These are phyloP conservation scores for Hypoxylon lenormandii DNA, from an alignment of 495 filamentous ascomycete genomes.

Conservation along the genomic window DNA sequence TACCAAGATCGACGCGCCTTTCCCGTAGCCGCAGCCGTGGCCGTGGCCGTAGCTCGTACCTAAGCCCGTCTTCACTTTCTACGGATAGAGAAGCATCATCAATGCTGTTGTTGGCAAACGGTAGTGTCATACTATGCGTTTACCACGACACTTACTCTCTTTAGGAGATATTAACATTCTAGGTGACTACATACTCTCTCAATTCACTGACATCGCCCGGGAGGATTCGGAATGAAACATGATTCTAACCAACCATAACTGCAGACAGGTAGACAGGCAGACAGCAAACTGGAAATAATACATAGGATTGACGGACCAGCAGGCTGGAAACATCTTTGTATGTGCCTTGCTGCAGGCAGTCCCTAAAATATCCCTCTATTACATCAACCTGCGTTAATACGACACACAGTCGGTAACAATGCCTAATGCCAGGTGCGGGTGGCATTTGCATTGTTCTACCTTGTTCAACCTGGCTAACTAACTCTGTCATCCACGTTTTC, in stretches of 20 bases:
- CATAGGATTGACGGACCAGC: not conserved
- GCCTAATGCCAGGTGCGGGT: slow-evolving; percentile 12
- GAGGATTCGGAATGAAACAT: slow-evolving; percentile 20
- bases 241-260: slow-evolving; percentile 9
- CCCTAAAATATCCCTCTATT: slow-evolving; percentile 41
- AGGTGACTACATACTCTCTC: too few species aligned
- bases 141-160: too few species aligned
- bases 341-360: slow-evolving; percentile 35
- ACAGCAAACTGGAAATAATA: slow-evolving; percentile 9
- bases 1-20: slow-evolving; percentile 44
- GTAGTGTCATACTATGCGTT: slow-evolving; percentile 2
- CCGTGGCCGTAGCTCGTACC: too few species aligned
- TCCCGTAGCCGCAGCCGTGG: slow-evolving; percentile 10
- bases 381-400: slow-evolving; percentile 40
- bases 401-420: slow-evolving; percentile 12
- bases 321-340: slow-evolving; percentile 10
- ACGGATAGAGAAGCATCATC: slow-evolving; percentile 7
- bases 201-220: not conserved
- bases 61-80: too few species aligned
- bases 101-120: slow-evolving; percentile 16
- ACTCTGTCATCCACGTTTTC: slow-evolving; percentile 20
- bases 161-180: too few species aligned
- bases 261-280: too few species aligned
- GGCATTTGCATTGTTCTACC: slow-evolving; percentile 12
- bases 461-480: slow-evolving; percentile 8